Base-by-base conservation (phyloP, 495 filamentous ascomycete genomes). In the Podospora pseudoanserina region DNA sequence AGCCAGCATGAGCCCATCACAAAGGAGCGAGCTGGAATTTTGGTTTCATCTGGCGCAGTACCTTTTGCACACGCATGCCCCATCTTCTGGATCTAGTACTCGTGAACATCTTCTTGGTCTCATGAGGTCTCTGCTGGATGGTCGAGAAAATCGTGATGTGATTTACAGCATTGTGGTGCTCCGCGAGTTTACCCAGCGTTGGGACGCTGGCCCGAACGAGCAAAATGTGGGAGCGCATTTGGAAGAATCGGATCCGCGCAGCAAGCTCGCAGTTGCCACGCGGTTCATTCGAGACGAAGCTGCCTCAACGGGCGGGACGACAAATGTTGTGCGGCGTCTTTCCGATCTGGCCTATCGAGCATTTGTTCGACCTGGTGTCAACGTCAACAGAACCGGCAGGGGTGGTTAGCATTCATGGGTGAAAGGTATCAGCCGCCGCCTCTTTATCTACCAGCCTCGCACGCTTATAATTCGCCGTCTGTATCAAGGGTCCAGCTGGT, bases 121-220 rank as follows among this genome's bases (percentile, higher is more conserved):
- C 6, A 84, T 89, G 74, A 88, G 92, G 57, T 82, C 83, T 54
- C 79, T 94, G 5, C 84, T 97, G 9, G 89, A 93, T 67, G 89
- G 87, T 65, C 85, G 87, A 20, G 93, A 97, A 80, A 94, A 94
- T 73, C 88, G 93, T n/a, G 93, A 97, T 71, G 91, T 96, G 7
- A 85, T 96, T 39, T 97, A 97, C 76, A 94, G 91, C 15, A 89
- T 97, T 67, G 91, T 91, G 27, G 87, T 96, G 63, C 87, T 89
- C 11, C 87, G 93, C 20, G 87, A 92, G 70, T 83, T 91, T 53
- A 89, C 91, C 30, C 84, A 86, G 53, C 86, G 88, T 19, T 86
- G 90, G 76, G 73, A 84, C 82, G 54, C 92, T 82, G 65, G 90
- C 84, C 73, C 87, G 85, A 71, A 87, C 82, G 73, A 88, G 79